These are phyloP conservation scores for Cladorrhinum samala DNA, from an alignment of 495 filamentous ascomycete genomes.

Conservation along the genomic window DNA sequence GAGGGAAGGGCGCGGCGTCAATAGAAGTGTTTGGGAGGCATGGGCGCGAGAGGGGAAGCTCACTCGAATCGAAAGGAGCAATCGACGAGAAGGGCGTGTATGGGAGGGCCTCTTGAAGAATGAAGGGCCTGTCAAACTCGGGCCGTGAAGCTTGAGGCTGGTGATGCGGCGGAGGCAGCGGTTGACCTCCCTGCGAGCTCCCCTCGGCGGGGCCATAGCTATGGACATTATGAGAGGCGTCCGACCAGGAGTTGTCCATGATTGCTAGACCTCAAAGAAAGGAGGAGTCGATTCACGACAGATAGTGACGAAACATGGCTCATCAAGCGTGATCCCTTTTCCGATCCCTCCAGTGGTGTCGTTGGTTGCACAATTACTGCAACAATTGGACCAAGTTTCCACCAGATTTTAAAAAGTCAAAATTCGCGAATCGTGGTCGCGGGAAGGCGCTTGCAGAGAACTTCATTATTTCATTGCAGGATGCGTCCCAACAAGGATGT, in stretches of 20 bases:
- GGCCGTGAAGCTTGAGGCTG: neutral
- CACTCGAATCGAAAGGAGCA: constrained; percentile 80
- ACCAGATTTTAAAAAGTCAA: neutral
- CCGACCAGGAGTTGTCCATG: constrained; percentile 33
- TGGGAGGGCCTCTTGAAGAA: constrained; percentile 78
- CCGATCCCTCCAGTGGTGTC: no score
- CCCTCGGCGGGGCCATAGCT: constrained; percentile 18
- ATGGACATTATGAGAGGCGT: no score
- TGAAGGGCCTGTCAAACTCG: constrained; percentile 32
- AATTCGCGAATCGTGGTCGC: neutral
- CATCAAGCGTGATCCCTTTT: neutral
- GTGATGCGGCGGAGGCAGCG: neutral
- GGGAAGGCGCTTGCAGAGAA: neutral
- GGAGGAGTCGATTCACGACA: constrained; percentile 11
- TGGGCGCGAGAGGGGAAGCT: constrained; percentile 2
- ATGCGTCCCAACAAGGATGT: neutral
- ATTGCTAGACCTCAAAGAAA: constrained; percentile 4
- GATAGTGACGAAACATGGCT: constrained; percentile 12
- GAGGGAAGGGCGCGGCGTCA: neutral
- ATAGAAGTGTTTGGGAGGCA: neutral
- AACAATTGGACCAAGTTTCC: neutral
- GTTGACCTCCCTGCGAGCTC: neutral
- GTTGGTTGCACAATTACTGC: neutral
- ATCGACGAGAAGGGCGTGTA: constrained; percentile 89
- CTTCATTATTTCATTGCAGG: neutral